These are phyloP conservation scores for Fusarium sp. DNA, from an alignment of 2,329 filamentous ascomycete species.

Conservation along the genomic window DNA sequence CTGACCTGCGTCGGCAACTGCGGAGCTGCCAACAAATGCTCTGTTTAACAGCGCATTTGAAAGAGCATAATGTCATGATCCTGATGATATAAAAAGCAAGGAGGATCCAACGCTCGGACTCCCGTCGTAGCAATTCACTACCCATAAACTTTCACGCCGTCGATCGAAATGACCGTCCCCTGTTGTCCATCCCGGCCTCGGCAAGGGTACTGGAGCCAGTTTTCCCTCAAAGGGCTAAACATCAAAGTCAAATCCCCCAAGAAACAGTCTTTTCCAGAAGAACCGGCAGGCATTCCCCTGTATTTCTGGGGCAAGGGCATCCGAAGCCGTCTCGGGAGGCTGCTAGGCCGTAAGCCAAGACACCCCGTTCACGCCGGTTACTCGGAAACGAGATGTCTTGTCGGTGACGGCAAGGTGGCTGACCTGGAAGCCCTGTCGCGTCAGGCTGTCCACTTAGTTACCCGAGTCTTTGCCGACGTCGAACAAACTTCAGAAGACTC, in stretches of 20 bases:
- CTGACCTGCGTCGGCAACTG: not conserved
- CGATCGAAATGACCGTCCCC: conserved; percentile 38
- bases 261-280: conserved; percentile 12
- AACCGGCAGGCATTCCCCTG: conserved; percentile 15
- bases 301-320: conserved; percentile 40
- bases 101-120: conserved; percentile 36
- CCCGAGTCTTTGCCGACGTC: conserved; percentile 33
- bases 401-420: conserved; percentile 25
- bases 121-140: conserved; percentile 3
- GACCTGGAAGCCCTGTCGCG: conserved; percentile 30
- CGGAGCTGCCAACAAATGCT: conserved; percentile 13
- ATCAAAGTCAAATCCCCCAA: conserved; percentile 28
- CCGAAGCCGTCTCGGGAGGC: conserved; percentile 24
- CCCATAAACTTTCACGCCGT: conserved; percentile 25
- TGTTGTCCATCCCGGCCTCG: conserved; percentile 36
- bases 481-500: conserved; percentile 25
- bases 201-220: conserved; percentile 37
- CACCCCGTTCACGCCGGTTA: conserved; percentile 27
- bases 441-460: conserved; percentile 30
- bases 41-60: not conserved
- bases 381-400: conserved; percentile 35
- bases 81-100: conserved; percentile 21
- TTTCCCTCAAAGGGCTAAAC: conserved; percentile 39
- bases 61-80: not conserved
- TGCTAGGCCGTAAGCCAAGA: conserved; percentile 17